These are phyloP conservation scores for Capronia epimyces DNA, from an alignment of 2,329 filamentous ascomycete genomes.

Conservation along the genomic window DNA sequence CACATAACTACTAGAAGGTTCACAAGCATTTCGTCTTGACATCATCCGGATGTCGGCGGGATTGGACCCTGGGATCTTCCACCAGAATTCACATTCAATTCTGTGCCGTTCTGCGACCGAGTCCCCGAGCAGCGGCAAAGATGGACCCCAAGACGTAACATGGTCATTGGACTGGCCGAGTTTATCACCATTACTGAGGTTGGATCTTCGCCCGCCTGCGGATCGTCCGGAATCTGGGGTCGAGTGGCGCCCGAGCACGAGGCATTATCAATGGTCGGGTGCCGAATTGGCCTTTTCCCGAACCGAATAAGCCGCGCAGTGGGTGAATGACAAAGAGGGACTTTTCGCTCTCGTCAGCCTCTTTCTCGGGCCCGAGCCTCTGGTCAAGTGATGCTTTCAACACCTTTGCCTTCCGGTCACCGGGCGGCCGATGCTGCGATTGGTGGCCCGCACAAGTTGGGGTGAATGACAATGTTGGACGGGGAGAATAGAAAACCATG, in stretches of 20 bases:
- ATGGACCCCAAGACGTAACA: background rate
- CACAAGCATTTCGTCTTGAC: background rate
- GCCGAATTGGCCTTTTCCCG: background rate
- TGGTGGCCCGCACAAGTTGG: background rate
- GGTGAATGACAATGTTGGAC: background rate
- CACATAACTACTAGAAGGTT: too few species aligned
- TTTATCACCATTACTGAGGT: too few species aligned
- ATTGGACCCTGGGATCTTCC: background rate
- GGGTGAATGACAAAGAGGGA: too few species aligned
- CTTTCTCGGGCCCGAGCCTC: background rate
- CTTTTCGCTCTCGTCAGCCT: background rate
- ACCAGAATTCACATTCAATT: background rate
- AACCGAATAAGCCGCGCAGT: too few species aligned
- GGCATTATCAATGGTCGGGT: background rate
- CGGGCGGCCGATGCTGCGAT: background rate
- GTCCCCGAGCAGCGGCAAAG: background rate
- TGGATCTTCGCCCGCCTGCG: background rate
- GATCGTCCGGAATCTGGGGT: background rate
- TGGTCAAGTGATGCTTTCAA: background rate
- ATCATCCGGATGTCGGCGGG: constrained; percentile 9
- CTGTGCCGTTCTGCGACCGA: background rate
- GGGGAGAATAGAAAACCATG: background rate
- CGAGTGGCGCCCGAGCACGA: background rate
- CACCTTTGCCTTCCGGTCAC: background rate
- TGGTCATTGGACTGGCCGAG: too few species aligned